Evolutionary conservation across 1,284 basidiomycete species (phyloP), one percentile per base, ranked within the genome.

Genomic region (Cryptococcus deneoformans): DNA sequence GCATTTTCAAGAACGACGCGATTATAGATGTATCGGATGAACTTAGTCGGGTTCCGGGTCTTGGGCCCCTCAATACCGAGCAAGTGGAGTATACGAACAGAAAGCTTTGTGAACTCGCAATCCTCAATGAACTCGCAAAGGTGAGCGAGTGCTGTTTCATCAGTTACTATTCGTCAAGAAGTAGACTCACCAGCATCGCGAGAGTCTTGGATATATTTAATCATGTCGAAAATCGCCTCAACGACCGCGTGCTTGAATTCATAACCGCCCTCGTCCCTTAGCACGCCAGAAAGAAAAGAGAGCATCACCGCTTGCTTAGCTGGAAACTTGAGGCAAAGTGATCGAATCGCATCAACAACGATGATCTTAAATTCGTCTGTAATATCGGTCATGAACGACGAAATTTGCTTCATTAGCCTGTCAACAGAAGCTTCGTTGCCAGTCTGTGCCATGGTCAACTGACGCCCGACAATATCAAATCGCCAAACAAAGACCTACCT

Each of bases 81-180:
- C 42, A 99, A 80, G 75, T 99, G 90, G 40, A 99, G 83, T 68
- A 99, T 92, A 51, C 96, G 88, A 59, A 99, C 96, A 35, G 92
- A 97, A 50, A 99, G 86, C 79, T 99, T 99, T 45, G 95, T 98
- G 76, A 99, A 99, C 78, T 99, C 96, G 83, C 96, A 99, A 77
- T 99, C 96, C 79, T 99, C 96, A 76, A 99, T 99, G 77, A 99
- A 99, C 77, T 99, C 96, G 82, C 96, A 99, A n/a, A 99, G 85
- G 73, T 99, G 92, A 10, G 93, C 93, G 46, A 99, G 85, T 1
- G 96, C 96, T 79, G 88, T 6, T 11, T 8, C 20, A 20, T 20
- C 20, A 54, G 45, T 39, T 9, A 10, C 9, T 29, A 48, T 4
- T 48, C 7, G 29, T 11, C 9, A 29, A 29, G 24, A 20, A 36